Evolutionary conservation across 1,284 basidiomycete genomes (phyloP), one percentile per base, ranked within the genome.

Genomic region (Pseudozyma thailandica): DNA sequence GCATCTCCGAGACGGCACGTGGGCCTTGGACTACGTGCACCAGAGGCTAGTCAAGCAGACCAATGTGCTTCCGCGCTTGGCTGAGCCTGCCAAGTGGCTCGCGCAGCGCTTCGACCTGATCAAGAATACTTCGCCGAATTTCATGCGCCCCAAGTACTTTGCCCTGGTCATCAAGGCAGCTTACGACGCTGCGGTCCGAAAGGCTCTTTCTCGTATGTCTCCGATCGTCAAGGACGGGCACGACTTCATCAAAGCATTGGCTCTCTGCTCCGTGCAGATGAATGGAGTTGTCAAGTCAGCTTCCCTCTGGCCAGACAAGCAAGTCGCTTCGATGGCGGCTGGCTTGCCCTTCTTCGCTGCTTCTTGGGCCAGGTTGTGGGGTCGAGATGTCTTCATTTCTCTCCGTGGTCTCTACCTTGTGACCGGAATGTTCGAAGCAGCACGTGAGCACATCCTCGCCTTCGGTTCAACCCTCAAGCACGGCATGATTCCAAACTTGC

Each of bases 1-100:
- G 16, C 77, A 80, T 43, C 61, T 80, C 16, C 72, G 78, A 31
- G 59, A 75, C 13, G 78, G 77, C 20, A 59, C 74, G 16, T 80
- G 78, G 78, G 71, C 78, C 26, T 46, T 79, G 16, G 78, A 80
- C 72, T 79, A 79, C 31, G 62, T 77, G 13, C 72, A 77, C 39
- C 39, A 60, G 10, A 87, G 95, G 28, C 84, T 98, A 31, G 85
- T 86, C 51, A 88, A 87, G 92, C 72, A 75, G 38, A 30, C 41
- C 39, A 50, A 56, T 6, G 46, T 68, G 6, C 69, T 80, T 50
- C 78, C 77, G 20, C 62, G 61, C 6, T 53, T 80, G 20, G 59
- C 50, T 25, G 54, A 51, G 15, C 74, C 71, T 13, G 75, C 74
- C 3, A 58, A 72, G 20, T 80, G 78, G 78, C 45, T 79, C 12